Evolutionary conservation across 2,329 filamentous ascomycete genomes (phyloP).

Genomic region (Penicillium paneum): DNA sequence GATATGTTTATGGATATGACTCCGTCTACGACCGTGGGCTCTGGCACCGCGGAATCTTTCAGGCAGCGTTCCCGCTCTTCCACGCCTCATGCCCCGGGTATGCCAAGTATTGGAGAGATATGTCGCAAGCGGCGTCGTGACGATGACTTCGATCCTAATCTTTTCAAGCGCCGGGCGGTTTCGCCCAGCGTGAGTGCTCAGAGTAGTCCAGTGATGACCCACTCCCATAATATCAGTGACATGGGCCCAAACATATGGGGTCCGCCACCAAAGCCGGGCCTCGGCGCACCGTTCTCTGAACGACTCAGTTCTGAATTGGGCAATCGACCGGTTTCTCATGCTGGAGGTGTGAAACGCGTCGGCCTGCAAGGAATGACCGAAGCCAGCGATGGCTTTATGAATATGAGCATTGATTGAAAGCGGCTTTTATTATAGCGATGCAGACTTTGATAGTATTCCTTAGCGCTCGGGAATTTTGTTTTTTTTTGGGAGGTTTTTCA

Average conservation of each 20-base stretch:
- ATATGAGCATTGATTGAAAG: conserved; percentile 84
- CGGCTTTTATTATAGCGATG: not conserved
- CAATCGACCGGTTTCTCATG: conserved; percentile 48
- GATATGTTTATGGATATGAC: conserved; percentile 42
- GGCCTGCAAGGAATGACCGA: conserved; percentile 92
- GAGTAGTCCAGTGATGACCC: conserved; percentile 77
- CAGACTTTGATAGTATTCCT: not conserved
- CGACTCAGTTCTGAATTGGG: conserved; percentile 51
- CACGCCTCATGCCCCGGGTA: conserved; percentile 40
- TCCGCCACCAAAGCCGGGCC: conserved; percentile 62
- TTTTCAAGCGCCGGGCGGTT: conserved; percentile 87
- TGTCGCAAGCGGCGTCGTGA: conserved; percentile 80
- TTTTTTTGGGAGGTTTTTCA: not conserved
- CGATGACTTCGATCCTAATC: conserved; percentile 82
- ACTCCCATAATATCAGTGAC: conserved; percentile 76
- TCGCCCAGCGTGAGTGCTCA: conserved; percentile 88
- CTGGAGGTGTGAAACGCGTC: conserved; percentile 55
- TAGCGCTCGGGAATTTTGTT: not conserved
- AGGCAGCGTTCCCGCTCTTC: conserved; percentile 38
- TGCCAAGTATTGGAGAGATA: conserved; percentile 66
- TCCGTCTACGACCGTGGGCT: conserved; percentile 33
- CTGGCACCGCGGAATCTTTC: conserved; percentile 26
- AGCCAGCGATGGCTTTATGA: conserved; percentile 92
- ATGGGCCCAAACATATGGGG: conserved; percentile 61
- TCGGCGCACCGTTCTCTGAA: conserved; percentile 49